These are phyloP conservation scores for Fusarium nematophilum DNA, from an alignment of 2,329 filamentous ascomycete species.

Conservation along the genomic window DNA sequence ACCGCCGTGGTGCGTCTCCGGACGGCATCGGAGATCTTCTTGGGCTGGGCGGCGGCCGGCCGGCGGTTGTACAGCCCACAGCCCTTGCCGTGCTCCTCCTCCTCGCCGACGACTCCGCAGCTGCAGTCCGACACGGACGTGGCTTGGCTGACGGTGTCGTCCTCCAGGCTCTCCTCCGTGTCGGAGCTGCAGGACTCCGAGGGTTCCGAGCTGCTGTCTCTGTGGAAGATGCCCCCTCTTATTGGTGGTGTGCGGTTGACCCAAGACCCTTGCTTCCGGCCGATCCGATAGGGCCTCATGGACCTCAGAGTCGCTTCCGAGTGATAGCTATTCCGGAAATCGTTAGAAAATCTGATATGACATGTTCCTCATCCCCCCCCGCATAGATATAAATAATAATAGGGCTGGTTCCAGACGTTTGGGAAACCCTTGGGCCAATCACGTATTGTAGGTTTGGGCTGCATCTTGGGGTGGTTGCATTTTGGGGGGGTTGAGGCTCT, in stretches of 20 bases:
- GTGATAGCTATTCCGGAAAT: slow-evolving; percentile 63
- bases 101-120: slow-evolving; percentile 3
- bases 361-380: slow-evolving; percentile 13
- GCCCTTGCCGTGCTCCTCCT: slow-evolving; percentile 7
- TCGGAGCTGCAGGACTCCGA: slow-evolving; percentile 28
- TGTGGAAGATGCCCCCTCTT: slow-evolving; percentile 57
- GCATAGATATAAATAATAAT: slow-evolving; percentile 2
- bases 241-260: slow-evolving; percentile 70
- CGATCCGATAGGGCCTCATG: slow-evolving; percentile 71
- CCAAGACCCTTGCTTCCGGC: slow-evolving; percentile 67
- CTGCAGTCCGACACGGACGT: slow-evolving; percentile 30
- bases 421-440: slow-evolving; percentile 22
- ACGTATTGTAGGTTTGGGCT: slow-evolving; percentile 7
- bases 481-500: slow-evolving; percentile 5
- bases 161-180: slow-evolving; percentile 34
- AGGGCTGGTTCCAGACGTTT: background rate
- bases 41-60: background rate
- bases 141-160: slow-evolving; percentile 32
- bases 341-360: slow-evolving; percentile 30
- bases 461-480: background rate
- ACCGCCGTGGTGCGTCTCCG: slow-evolving; percentile 12
- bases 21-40: slow-evolving; percentile 2
- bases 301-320: slow-evolving; percentile 62
- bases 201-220: slow-evolving; percentile 24
- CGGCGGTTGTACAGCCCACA: background rate